Evolutionary conservation across 257 asterid species (phyloP).

Genomic region (Schizonepeta tenuifolia): DNA sequence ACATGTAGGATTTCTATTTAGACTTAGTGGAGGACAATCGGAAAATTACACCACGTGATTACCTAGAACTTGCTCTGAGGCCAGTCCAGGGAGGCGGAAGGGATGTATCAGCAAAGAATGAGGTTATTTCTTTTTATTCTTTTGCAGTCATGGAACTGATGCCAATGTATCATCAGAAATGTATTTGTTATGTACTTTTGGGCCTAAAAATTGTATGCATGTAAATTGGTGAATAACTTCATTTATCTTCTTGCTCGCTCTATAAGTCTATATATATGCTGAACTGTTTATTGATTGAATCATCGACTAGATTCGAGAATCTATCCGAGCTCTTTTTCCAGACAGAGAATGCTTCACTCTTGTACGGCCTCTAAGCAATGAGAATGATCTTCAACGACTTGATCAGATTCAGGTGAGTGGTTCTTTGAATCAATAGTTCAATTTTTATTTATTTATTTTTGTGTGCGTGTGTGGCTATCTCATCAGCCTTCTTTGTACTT

Average conservation of each 20-base stretch:
- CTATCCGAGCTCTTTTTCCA: slow-evolving; percentile 98
- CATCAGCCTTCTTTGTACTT: slow-evolving; percentile 8
- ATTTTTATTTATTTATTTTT: neutral
- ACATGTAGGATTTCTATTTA: slow-evolving; percentile 84
- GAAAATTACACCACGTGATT: slow-evolving; percentile 97
- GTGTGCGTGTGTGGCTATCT: slow-evolving; percentile 6
- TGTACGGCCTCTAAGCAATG: slow-evolving; percentile 87
- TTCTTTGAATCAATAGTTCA: neutral
- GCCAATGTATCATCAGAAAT: neutral
- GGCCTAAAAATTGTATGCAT: neutral
- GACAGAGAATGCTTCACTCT: slow-evolving; percentile 98
- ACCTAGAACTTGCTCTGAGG: slow-evolving; percentile 90
- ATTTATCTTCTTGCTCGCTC: no score
- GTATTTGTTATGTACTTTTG: neutral
- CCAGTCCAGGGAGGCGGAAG: slow-evolving; percentile 78
- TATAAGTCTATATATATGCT: slow-evolving; percentile 13
- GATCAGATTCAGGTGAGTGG: slow-evolving; percentile 81
- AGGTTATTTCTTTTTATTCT: slow-evolving; percentile 50
- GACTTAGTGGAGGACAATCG: slow-evolving; percentile 85
- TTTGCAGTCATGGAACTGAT: neutral
- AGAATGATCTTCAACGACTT: slow-evolving; percentile 84
- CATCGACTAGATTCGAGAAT: slow-evolving; percentile 78
- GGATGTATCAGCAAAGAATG: slow-evolving; percentile 89
- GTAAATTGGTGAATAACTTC: neutral
- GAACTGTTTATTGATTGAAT: slow-evolving; percentile 21